Base-by-base conservation (phyloP, 371 early-diverging fungal genomes). In the Circinella umbellata region DNA sequence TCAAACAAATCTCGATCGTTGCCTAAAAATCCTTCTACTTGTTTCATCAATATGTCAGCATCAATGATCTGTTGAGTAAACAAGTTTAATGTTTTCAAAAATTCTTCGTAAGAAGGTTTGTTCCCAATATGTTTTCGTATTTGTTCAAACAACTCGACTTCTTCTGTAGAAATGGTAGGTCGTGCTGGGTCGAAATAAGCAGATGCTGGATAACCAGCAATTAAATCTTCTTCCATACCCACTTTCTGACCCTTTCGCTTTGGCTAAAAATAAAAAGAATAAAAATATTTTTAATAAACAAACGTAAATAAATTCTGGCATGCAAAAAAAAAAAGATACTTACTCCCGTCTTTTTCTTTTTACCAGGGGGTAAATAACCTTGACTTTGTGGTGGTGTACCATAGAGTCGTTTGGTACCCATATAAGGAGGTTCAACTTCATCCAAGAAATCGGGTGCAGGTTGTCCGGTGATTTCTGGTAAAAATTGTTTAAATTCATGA, bases 21-120 rank as follows among this genome's bases (percentile, higher is more conserved):
- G 27, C 84, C 84, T 69, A 94, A 87, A 71, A 93, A 98, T 35
- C 88, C 87, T 76, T 88, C 90, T n/a, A 91, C 96, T 38, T 87
- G 91, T 66, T 92, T 94, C 57, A 94, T 92, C 39, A 94, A 86
- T 17, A 84, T 88, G 68, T 91, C 89, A 27, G 89, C 86, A 66
- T 93, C 94, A 70, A 99, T 88, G 54, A 97, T 91, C 75, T 96
- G 94, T 75, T 99, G 97, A 68, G 93, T 96, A 81, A 91, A 99
- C 57, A 97, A 82, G 72, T 98, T 98, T 34, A 99, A 78, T 7
- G 94, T 83, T 82, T 97, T 98, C 55, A 99, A 83, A 79, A 99
- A 99, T 77, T 98, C 98, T 73, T 89, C 90, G 80, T 96, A 97
- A 0, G 94, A 88, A 14, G 87, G 82, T 69, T 93, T 92, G 84